Base-by-base conservation (phyloP, 1,139 yeast genomes). In the Pichia sp. region DNA sequence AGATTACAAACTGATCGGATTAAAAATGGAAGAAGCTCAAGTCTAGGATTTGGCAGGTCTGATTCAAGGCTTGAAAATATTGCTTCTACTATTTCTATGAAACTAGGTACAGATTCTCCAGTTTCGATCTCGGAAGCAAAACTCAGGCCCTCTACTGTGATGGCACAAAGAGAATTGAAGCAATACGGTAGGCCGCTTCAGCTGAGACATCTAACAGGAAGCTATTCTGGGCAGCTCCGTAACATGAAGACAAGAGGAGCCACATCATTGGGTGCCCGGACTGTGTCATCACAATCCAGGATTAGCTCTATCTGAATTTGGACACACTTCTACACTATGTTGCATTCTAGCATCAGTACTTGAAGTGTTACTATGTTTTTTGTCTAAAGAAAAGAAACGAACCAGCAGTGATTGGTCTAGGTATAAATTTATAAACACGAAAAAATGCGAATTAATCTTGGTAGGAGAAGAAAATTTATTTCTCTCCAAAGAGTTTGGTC, bases 401-500 rank as follows among this genome's bases (percentile, higher is more conserved):
- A 29, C 30, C 29, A 13, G 30, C 16, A 34, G 26, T 13, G 15
- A 34, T 34, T 8, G 30, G 15, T n/a, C 13, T 38, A 7, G 29
- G 31, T 8, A 41, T 45, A 47, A 36, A 26, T 15, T 30, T 23
- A 42, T 38, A 34, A 31, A 19, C 46, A 50, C 13, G 32, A 32
- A 31, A 36, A 47, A 5, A 47, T 16, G 23, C 5, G 31, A 6
- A 26, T 26, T 10, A 36, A 15, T 4, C 8, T 8, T 23, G 29
- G 23, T 29, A n/a, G 34, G 8, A 30, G 13, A 34, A 13, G 8
- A 1, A 15, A 5, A 16, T 32, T 57, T 45, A 68, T 54, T 72
- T 75, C 16, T 70, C 69, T 13, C 81, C 81, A 63, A 77, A 77
- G 3, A 77, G 58, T 53, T 65, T 62, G 0, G 78, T 74, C 26